Evolutionary conservation across 2,329 filamentous ascomycete genomes (phyloP).

Genomic region (Clarireedia monteithiana): DNA sequence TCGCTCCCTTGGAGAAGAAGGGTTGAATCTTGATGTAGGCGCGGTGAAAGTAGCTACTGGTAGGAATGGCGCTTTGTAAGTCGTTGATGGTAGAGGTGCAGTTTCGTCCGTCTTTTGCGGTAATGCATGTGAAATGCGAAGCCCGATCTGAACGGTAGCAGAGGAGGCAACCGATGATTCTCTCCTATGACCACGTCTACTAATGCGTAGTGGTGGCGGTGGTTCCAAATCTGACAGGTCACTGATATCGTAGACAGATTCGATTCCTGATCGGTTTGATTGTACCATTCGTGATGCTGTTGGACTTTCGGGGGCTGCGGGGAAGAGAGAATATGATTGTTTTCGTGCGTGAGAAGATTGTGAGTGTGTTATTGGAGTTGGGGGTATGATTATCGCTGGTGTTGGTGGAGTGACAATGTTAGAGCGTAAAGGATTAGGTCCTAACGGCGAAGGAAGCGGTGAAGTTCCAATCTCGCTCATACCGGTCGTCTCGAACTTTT

Average conservation of each 20-base stretch:
- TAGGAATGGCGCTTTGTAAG: constrained; percentile 26
- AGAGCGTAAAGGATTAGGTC: constrained; percentile 6
- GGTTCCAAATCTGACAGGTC: constrained; percentile 15
- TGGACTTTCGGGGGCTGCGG: constrained; percentile 13
- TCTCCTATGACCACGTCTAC: constrained; percentile 32
- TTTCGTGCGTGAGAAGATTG: constrained; percentile 16
- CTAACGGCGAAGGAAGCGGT: constrained; percentile 10
- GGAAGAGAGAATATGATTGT: constrained; percentile 27
- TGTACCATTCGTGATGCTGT: not conserved
- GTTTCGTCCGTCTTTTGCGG: constrained; percentile 9
- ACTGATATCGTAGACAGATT: constrained; percentile 26
- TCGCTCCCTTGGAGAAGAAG: not conserved
- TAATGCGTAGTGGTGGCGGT: constrained; percentile 18
- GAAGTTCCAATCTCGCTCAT: constrained; percentile 19
- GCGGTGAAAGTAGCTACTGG: not conserved
- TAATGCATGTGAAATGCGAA: constrained; percentile 52
- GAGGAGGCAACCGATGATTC: constrained; percentile 57
- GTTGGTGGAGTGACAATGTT: constrained; percentile 7
- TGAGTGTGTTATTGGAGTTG: not conserved
- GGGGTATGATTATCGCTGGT: not conserved
- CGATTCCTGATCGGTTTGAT: constrained; percentile 6
- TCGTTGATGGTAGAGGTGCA: constrained; percentile 26
- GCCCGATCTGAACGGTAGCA: constrained; percentile 64
- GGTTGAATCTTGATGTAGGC: not conserved
- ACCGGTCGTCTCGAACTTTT: constrained; percentile 19